phyloP scores from a whole-genome alignment of 2,329 filamentous ascomycete genomes.

The Dactylellina drechsleri region DNA sequence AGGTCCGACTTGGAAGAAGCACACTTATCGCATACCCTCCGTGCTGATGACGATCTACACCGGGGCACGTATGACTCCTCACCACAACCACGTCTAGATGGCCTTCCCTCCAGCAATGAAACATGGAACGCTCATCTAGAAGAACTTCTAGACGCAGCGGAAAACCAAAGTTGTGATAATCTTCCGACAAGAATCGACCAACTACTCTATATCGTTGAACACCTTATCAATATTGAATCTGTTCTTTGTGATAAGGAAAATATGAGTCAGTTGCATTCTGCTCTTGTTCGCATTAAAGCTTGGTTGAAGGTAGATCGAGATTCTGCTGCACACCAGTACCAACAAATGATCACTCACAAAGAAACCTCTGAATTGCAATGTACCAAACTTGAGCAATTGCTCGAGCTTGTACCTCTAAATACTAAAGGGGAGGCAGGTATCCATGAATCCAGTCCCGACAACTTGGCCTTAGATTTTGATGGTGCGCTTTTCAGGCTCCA shows the following conservation, averaged over 20 bases:
- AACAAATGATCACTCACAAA: constrained; percentile 19
- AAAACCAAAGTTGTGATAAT: constrained; percentile 5
- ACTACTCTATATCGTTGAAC: constrained; percentile 29
- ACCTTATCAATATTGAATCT: constrained; percentile 10
- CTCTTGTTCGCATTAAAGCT: constrained; percentile 27
- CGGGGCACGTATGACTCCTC: not conserved
- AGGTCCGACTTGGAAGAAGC: constrained; percentile 38
- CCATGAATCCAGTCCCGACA: not conserved
- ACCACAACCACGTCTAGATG: not conserved
- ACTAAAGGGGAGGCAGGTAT: not conserved
- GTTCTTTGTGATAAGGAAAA: constrained; percentile 1
- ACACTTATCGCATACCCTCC: constrained; percentile 28
- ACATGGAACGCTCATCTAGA: constrained; percentile 6
- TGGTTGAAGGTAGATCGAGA: constrained; percentile 19
- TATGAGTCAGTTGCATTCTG: constrained; percentile 4
- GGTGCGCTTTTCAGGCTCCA: constrained; percentile 3
- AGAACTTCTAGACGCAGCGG: constrained; percentile 8
- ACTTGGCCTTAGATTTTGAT: not conserved
- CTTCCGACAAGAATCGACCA: constrained; percentile 10
- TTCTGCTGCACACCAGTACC: constrained; percentile 10
- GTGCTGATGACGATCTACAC: not conserved
- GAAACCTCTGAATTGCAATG: not conserved
- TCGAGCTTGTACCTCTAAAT: constrained; percentile 12
- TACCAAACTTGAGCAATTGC: constrained; percentile 18
- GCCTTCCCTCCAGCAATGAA: not conserved